Evolutionary conservation across 2,329 filamentous ascomycete genomes (phyloP), one percentile per base, ranked within the genome.

Genomic region (Ilyonectria mors-panacis): DNA sequence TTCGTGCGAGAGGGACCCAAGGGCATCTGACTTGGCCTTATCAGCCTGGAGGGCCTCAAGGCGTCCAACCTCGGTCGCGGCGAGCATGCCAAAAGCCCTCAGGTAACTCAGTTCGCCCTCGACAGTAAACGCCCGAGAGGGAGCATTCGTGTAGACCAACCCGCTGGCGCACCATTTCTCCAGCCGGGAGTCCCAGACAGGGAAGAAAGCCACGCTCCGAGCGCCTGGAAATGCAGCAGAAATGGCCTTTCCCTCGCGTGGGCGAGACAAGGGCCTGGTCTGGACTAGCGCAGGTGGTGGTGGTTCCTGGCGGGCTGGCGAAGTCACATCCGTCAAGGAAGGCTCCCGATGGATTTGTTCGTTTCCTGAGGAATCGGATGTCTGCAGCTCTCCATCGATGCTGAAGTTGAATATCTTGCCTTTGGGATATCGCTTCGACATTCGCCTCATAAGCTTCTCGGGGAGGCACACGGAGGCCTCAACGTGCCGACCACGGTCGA

Each of bases 1-100:
- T 73, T 91, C 89, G 71, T 91, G 89, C 4, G 86, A 89, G 6
- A 91, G 84, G 1, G 86, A 89, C 0, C 87, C 86, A 7, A 91
- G 83, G 44, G 89, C 86, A 63, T 90, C 87, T 1, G 85, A 85
- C 73, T 89, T 89, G 33, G 86, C 85, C 59, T 80, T 84, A 39
- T 85, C 81, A 0, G 81, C 79, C 12, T 77, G 73, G 12, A 77
- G 63, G 0, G 78, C 72, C 12, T 82, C 76, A 6, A 88, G 67
- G 2, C 85, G 81, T 0, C 85, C 82, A 1, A 91, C 79, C 59
- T 91, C 88, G 0, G 86, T 83, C 81, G 89, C 89, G 17, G 88
- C 85, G 1, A 85, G 84, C 59, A 86, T 85, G 0, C 84, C 84
- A 67, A 89, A 88, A 0, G 84, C 85, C 5, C 79, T 77, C 6